Conservation (phyloP, 148 eudicot genomes). For the Heliamphora exappendiculata region DNA sequence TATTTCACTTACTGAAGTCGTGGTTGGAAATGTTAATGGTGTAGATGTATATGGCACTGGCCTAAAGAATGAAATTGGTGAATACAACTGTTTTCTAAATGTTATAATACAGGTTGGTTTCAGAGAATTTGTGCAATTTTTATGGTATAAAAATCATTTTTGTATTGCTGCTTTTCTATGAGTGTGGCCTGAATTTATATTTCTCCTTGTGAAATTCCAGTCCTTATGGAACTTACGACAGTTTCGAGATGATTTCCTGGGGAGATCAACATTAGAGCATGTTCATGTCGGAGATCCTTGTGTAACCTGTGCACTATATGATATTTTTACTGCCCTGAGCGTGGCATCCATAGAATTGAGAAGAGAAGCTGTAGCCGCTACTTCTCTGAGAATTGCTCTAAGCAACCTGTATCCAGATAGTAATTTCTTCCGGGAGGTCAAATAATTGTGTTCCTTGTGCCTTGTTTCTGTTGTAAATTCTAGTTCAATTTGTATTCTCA, state of each 20-base stretch:
- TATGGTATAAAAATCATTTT: too few species aligned
- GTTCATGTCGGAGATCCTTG: constrained; percentile 91
- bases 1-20: constrained; percentile 22
- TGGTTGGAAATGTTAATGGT: constrained; percentile 28
- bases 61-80: constrained; percentile 84
- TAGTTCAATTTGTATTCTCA: not conserved
- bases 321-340: constrained; percentile 70
- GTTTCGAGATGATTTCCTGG: constrained; percentile 79
- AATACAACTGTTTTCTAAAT: constrained; percentile 95
- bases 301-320: constrained; percentile 81
- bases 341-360: constrained; percentile 39
- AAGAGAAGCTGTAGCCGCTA: constrained; percentile 73
- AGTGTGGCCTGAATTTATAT: not conserved
- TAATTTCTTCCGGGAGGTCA: constrained; percentile 90
- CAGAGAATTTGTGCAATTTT: not conserved
- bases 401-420: constrained; percentile 81
- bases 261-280: constrained; percentile 60
- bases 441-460: not conserved
- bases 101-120: constrained; percentile 88
- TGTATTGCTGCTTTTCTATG: not conserved
- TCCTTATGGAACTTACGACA: constrained; percentile 81
- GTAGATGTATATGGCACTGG: constrained; percentile 61
- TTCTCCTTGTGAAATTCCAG: constrained; percentile 29
- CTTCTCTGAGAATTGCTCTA: constrained; percentile 81
- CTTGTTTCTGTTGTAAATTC: not conserved